phyloP scores from a whole-genome alignment of 768 basidiomycete species.

The Gloeopeniophorella convolvens region DNA sequence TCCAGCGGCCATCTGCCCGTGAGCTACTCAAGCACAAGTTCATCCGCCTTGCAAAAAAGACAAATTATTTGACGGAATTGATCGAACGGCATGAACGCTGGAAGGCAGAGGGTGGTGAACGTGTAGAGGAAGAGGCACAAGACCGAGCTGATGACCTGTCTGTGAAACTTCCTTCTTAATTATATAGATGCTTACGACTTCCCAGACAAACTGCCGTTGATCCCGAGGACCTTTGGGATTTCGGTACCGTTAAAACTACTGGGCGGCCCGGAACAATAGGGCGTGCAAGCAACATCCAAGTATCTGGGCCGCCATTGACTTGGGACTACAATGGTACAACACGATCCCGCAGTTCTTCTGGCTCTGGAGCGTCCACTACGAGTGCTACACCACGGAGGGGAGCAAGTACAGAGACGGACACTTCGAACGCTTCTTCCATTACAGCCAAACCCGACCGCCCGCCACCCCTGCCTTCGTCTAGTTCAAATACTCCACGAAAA shows the following conservation, averaged over 20 bases:
- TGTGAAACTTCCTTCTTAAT: slow-evolving; percentile 23
- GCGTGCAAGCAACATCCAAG: slow-evolving; percentile 50
- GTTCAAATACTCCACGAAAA: slow-evolving; percentile 29
- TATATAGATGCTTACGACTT: not conserved
- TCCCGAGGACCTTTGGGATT: slow-evolving; percentile 90
- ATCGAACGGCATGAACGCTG: slow-evolving; percentile 93
- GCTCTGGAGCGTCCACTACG: slow-evolving; percentile 33
- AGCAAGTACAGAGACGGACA: slow-evolving; percentile 26
- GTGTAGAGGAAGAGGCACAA: slow-evolving; percentile 64
- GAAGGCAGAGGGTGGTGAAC: slow-evolving; percentile 83
- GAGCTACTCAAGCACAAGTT: slow-evolving; percentile 97
- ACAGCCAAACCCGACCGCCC: slow-evolving; percentile 48
- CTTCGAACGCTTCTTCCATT: slow-evolving; percentile 33
- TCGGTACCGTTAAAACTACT: slow-evolving; percentile 87
- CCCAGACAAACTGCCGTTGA: slow-evolving; percentile 49
- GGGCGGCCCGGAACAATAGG: slow-evolving; percentile 50
- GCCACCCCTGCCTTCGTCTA: slow-evolving; percentile 43
- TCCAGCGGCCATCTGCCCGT: slow-evolving; percentile 85
- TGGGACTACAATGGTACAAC: slow-evolving; percentile 68
- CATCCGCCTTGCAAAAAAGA: slow-evolving; percentile 90
- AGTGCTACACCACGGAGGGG: slow-evolving; percentile 25
- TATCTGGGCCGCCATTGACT: slow-evolving; percentile 64
- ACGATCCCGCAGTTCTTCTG: slow-evolving; percentile 31
- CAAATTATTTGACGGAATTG: slow-evolving; percentile 88
- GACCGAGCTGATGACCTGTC: slow-evolving; percentile 59